phyloP scores from a whole-genome alignment of 2,329 filamentous ascomycete genomes.

The Aspergillus transmontanensis region DNA sequence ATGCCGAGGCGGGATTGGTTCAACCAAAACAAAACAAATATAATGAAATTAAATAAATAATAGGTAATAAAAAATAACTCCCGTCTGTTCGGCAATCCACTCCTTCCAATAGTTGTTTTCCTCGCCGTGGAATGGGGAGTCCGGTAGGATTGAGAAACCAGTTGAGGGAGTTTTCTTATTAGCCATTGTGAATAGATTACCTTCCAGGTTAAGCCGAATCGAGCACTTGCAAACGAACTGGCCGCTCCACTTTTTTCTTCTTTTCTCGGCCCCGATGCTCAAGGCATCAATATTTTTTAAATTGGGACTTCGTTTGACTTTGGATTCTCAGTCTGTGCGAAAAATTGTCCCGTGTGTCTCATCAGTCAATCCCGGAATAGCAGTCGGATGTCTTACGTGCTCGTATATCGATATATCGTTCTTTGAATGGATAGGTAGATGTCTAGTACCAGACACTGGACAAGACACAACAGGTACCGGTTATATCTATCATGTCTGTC shows the following conservation, averaged over 20 bases:
- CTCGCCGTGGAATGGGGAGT: background rate
- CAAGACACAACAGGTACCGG: no score
- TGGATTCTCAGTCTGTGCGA: background rate
- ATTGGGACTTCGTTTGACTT: background rate
- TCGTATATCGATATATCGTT: no score
- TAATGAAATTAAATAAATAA: background rate
- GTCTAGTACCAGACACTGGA: no score
- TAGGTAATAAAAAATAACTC: no score
- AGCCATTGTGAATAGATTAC: background rate
- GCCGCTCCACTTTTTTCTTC: background rate
- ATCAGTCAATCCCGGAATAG: background rate
- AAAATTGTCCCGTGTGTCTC: background rate
- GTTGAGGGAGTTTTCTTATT: background rate
- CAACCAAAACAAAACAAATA: background rate
- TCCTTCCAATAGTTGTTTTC: background rate
- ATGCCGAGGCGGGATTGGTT: background rate
- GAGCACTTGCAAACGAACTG: constrained; percentile 1
- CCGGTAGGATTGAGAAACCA: background rate
- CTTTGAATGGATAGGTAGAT: no score
- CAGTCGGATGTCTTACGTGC: background rate
- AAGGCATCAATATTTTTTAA: constrained; percentile 11
- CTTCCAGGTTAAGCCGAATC: background rate
- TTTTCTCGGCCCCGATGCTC: constrained; percentile 1
- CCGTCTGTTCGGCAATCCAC: background rate
- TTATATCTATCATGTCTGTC: background rate